These are phyloP conservation scores for Thelonectria rubi DNA, from an alignment of 2,329 filamentous ascomycete species.

Conservation along the genomic window DNA sequence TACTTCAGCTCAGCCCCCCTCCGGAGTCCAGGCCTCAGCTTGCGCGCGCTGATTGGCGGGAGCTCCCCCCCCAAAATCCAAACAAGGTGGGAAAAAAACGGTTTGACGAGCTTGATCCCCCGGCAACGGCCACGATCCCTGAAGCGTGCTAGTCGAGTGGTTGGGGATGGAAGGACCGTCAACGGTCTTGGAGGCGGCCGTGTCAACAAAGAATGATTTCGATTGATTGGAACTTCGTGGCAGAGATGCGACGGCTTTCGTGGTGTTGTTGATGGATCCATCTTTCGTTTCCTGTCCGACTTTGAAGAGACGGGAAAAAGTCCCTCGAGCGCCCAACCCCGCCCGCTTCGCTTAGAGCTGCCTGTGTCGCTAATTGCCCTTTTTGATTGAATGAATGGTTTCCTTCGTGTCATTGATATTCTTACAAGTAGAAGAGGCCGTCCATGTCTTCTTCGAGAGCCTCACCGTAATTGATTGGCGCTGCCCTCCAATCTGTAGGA, in stretches of 20 bases:
- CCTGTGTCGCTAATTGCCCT: background rate
- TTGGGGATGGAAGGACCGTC: background rate
- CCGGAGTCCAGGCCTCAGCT: slow-evolving; percentile 27
- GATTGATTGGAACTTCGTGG: background rate
- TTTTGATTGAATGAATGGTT: background rate
- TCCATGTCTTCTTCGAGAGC: too few relatives aligned
- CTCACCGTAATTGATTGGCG: too few relatives aligned
- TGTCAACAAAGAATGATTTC: background rate
- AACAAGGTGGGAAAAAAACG: slow-evolving; percentile 26
- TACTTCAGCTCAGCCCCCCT: slow-evolving; percentile 34
- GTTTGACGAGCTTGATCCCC: slow-evolving; percentile 28
- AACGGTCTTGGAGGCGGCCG: background rate
- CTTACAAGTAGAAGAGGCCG: too few relatives aligned
- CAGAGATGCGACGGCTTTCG: too few relatives aligned
- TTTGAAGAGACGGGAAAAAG: background rate
- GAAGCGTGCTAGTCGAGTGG: slow-evolving; percentile 1
- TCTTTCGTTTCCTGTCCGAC: background rate
- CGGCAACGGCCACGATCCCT: slow-evolving; percentile 24
- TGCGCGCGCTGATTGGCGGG: slow-evolving; percentile 32
- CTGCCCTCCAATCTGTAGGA: too few relatives aligned
- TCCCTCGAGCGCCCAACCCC: background rate
- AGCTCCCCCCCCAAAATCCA: slow-evolving; percentile 19
- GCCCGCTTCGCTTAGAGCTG: background rate
- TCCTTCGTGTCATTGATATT: too few relatives aligned
- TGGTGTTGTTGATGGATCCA: background rate